These are phyloP conservation scores for Epichloe coenophiala DNA, from an alignment of 2,329 filamentous ascomycete species.

Conservation along the genomic window DNA sequence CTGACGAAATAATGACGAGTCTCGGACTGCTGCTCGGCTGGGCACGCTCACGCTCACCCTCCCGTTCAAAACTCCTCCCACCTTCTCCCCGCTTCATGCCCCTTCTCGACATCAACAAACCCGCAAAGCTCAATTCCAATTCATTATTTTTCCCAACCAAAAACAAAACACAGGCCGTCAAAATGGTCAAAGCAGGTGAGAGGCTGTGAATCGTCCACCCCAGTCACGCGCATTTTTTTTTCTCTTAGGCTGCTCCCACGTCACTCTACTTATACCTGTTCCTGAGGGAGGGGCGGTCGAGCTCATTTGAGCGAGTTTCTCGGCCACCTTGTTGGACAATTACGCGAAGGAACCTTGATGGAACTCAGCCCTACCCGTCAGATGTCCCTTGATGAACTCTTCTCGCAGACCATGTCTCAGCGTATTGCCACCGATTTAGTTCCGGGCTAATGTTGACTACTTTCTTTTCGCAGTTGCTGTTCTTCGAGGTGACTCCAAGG, in stretches of 20 bases:
- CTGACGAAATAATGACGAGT: background rate
- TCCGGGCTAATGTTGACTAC: conserved; percentile 2
- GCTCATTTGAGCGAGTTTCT: conserved; percentile 49
- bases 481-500: conserved; percentile 93
- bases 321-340: conserved; percentile 9
- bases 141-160: conserved; percentile 4
- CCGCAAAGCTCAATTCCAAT: background rate
- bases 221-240: background rate
- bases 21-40: background rate
- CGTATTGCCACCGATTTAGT: background rate
- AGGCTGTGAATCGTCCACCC: conserved; percentile 4
- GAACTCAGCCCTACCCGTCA: conserved; percentile 10
- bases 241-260: background rate
- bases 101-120: conserved; percentile 6
- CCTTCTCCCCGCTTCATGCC: conserved; percentile 6
- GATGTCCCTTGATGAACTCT: conserved; percentile 21
- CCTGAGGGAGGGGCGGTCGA: conserved; percentile 19
- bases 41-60: background rate
- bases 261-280: conserved; percentile 11
- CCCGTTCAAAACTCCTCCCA: conserved; percentile 5
- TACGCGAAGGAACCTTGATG: conserved; percentile 31
- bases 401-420: background rate
- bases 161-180: conserved; percentile 40
- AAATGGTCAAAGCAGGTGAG: conserved; percentile 96
- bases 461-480: conserved; percentile 61